Percentiles rank a stretch among this genome's conserved stretches.
Conservation (phyloP, 2,329 filamentous ascomycete species). For the Myrmaecium sp. region DNA sequence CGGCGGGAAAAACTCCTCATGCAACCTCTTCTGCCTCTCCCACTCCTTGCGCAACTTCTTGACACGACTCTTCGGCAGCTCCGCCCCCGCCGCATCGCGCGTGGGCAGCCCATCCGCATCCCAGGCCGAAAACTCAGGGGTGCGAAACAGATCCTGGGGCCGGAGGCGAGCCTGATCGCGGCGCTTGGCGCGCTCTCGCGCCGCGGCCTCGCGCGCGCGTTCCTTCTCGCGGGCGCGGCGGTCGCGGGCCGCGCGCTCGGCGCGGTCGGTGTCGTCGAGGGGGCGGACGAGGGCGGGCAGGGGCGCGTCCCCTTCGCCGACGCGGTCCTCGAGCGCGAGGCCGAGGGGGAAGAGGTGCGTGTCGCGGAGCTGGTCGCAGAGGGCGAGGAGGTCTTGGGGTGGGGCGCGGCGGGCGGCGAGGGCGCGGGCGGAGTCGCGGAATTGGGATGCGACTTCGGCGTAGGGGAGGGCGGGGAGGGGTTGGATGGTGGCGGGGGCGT, state of each 20-base stretch:
- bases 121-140: conserved; percentile 55
- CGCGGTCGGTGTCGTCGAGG: conserved; percentile 40
- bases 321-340: conserved; percentile 77
- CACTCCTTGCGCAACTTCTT: conserved; percentile 84
- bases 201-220: conserved; percentile 31
- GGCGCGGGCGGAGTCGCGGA: conserved; percentile 44
- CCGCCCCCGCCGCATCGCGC: conserved; percentile 58
- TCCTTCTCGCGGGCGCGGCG: conserved; percentile 24
- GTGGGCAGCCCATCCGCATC: conserved; percentile 68
- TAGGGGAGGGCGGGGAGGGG: conserved; percentile 24
- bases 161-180: conserved; percentile 42
- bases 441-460: conserved; percentile 30
- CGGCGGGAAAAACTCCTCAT: no score
- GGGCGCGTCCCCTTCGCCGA: no score
- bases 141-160: conserved; percentile 41
- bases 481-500: conserved; percentile 11
- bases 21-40: conserved; percentile 75
- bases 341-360: conserved; percentile 64
- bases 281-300: conserved; percentile 58
- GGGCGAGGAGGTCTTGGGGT: conserved; percentile 54
- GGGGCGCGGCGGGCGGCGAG: conserved; percentile 32
- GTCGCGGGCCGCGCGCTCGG: conserved; percentile 37
- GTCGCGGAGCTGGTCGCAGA: conserved; percentile 71
- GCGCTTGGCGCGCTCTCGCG: conserved; percentile 41
- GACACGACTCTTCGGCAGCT: conserved; percentile 58